These are phyloP conservation scores for Fereydounia khargensis DNA, from an alignment of 1,284 basidiomycete genomes.

Conservation along the genomic window DNA sequence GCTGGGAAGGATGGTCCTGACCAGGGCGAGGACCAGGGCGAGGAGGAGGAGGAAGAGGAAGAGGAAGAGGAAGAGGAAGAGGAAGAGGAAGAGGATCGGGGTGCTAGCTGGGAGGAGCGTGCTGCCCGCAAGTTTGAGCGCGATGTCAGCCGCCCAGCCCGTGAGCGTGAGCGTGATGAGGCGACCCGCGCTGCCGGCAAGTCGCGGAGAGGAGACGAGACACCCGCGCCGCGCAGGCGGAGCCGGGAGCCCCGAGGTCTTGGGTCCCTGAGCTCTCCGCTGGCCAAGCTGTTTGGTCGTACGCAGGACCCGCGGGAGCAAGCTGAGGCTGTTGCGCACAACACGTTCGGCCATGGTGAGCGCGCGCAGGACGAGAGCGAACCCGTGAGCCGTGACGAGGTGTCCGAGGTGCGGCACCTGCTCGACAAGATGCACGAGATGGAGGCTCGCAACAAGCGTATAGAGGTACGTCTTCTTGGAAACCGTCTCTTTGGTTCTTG, in stretches of 20 bases:
- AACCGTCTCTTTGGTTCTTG: not conserved
- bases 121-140: conserved; percentile 9
- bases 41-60: not conserved
- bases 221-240: not conserved
- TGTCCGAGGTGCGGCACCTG: conserved; percentile 11
- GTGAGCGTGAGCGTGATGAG: conserved; percentile 1
- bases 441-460: conserved; percentile 26
- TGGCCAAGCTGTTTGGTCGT: conserved; percentile 25
- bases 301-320: conserved; percentile 8
- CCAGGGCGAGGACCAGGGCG: conserved; percentile 1
- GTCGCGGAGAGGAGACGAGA: not conserved
- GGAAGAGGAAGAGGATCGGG: not conserved
- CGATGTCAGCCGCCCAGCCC: not conserved
- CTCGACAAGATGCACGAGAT: conserved; percentile 21
- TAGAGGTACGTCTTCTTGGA: conserved; percentile 6
- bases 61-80: not conserved
- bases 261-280: conserved; percentile 22
- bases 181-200: not conserved
- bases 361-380: conserved; percentile 4
- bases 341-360: conserved; percentile 1
- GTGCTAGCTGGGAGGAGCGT: conserved; percentile 17
- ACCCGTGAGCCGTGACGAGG: not conserved
- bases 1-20: conserved; percentile 3
- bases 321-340: not conserved
- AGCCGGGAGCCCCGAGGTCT: conserved; percentile 13